Evolutionary conservation across 176 grass and related monocot species (phyloP).

Genomic region (Carex scoparia): DNA sequence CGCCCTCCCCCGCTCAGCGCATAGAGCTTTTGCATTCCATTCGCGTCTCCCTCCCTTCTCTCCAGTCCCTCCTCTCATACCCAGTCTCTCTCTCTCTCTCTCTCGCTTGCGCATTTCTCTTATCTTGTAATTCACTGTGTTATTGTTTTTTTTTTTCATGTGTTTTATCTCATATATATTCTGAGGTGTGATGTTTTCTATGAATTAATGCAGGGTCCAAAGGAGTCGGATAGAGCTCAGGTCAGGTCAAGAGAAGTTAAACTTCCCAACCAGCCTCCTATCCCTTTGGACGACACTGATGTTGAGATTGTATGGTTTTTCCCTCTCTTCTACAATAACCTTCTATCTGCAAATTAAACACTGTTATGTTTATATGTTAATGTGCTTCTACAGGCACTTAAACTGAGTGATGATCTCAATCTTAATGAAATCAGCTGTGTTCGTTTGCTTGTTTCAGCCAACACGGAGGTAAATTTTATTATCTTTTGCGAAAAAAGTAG

Average conservation of each 20-base stretch:
- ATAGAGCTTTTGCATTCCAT: conserved; percentile 83
- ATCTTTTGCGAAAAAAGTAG: neutral
- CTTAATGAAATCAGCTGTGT: conserved; percentile 96
- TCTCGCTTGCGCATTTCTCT: neutral
- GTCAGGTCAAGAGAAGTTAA: conserved; percentile 74
- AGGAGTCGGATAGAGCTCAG: conserved; percentile 72
- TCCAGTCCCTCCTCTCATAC: conserved; percentile 67
- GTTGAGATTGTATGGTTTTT: conserved; percentile 60
- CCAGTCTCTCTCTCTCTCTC: conserved; percentile 30
- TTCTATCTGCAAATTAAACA: neutral
- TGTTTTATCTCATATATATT: neutral
- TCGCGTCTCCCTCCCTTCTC: conserved; percentile 50
- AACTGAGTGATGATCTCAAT: conserved; percentile 94
- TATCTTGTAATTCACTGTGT: neutral
- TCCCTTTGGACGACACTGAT: conserved; percentile 84
- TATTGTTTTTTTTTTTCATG: neutral
- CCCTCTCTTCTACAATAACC: neutral
- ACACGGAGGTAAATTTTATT: conserved; percentile 56
- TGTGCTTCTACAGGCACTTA: conserved; percentile 57
- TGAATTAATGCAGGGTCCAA: conserved; percentile 53
- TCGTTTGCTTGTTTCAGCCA: conserved; percentile 79
- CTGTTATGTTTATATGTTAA: neutral
- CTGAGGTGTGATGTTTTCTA: conserved; percentile 19
- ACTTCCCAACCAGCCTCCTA: conserved; percentile 53
- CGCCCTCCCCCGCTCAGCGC: conserved; percentile 66